These are phyloP conservation scores for Xylariales sp. DNA, from an alignment of 2,329 filamentous ascomycete species.

Conservation along the genomic window DNA sequence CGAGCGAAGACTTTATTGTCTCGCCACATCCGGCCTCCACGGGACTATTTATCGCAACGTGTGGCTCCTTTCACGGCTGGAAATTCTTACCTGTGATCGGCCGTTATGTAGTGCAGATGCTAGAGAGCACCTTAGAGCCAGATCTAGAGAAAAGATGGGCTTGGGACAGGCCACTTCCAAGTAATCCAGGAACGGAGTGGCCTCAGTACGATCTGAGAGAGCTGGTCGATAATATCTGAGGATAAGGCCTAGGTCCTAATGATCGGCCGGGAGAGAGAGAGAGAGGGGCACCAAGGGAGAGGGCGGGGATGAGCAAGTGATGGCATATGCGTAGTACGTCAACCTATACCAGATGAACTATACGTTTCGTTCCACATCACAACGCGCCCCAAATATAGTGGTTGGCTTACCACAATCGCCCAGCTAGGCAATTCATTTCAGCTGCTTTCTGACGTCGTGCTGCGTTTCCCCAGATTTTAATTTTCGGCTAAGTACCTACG, in stretches of 20 bases:
- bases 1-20: conserved; percentile 71
- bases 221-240: conserved; percentile 45
- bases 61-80: conserved; percentile 75
- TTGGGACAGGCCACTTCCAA: conserved; percentile 70
- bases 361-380: conserved; percentile 26
- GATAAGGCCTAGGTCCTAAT: background rate
- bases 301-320: background rate
- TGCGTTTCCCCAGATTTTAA: conserved; percentile 38
- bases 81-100: conserved; percentile 76
- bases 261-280: background rate
- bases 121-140: conserved; percentile 57
- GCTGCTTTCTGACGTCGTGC: conserved; percentile 13
- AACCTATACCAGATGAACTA: conserved; percentile 4
- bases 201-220: conserved; percentile 69
- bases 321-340: background rate
- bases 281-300: background rate
- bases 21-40: conserved; percentile 63
- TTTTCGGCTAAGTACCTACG: conserved; percentile 37
- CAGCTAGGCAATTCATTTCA: conserved; percentile 27
- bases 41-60: conserved; percentile 71
- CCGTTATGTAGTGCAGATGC: conserved; percentile 70
- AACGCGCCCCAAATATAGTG: conserved; percentile 10
- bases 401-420: conserved; percentile 8
- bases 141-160: conserved; percentile 63
- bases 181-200: conserved; percentile 65